Conservation (phyloP, 1,284 basidiomycete species). For the Thecaphora frezii region DNA sequence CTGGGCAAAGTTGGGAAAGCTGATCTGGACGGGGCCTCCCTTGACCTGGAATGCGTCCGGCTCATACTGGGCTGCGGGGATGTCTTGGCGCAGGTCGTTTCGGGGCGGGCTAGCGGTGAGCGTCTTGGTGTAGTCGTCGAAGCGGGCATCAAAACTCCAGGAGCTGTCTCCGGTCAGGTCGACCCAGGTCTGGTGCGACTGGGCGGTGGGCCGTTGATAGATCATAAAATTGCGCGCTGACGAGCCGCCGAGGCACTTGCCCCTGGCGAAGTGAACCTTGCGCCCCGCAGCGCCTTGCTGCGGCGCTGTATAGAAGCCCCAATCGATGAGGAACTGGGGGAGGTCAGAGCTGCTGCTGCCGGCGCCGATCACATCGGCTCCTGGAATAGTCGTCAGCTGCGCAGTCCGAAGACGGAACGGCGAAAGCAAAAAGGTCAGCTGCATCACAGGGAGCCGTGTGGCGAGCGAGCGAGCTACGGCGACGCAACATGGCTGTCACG, state of each 20-base stretch:
- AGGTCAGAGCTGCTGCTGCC: slow-evolving; percentile 15
- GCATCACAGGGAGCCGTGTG: too few relatives aligned
- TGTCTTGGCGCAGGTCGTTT: slow-evolving; percentile 23
- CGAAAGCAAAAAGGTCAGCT: too few relatives aligned
- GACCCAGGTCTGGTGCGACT: slow-evolving; percentile 32
- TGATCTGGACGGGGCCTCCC: slow-evolving; percentile 25
- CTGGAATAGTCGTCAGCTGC: slow-evolving; percentile 7
- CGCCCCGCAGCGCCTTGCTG: slow-evolving; percentile 34
- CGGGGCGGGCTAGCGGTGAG: slow-evolving; percentile 30
- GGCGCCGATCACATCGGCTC: slow-evolving; percentile 27
- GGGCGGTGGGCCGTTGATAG: slow-evolving; percentile 31
- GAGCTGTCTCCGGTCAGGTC: slow-evolving; percentile 30
- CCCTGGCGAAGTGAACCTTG: slow-evolving; percentile 32
- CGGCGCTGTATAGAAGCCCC: slow-evolving; percentile 27
- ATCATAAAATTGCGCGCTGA: slow-evolving; percentile 45
- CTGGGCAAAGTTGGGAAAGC: slow-evolving; percentile 41
- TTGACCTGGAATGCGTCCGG: slow-evolving; percentile 22
- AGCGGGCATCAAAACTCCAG: slow-evolving; percentile 31
- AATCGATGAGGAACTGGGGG: slow-evolving; percentile 27
- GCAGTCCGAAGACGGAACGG: too few relatives aligned
- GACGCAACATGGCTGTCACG: too few relatives aligned
- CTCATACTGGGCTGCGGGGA: slow-evolving; percentile 30
- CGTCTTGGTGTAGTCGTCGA: slow-evolving; percentile 35
- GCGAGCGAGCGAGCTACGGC: too few relatives aligned
- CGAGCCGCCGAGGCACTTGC: slow-evolving; percentile 42